Evolutionary conservation across 495 filamentous ascomycete species (phyloP), one percentile per base, ranked within the genome.

Genomic region (Aspergillus ellipticus): DNA sequence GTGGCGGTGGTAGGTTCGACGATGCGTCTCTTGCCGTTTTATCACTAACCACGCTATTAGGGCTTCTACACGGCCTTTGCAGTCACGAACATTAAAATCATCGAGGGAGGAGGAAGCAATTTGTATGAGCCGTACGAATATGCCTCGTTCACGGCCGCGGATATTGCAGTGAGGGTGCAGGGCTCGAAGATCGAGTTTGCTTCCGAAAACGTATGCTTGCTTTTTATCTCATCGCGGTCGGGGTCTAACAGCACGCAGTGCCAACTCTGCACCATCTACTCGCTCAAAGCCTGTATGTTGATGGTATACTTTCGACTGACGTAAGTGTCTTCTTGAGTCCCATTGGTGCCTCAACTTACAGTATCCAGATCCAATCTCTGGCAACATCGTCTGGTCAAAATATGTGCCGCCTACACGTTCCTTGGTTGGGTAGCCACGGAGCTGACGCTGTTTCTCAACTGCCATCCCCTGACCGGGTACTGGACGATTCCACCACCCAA

Each of bases 141-240:
- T 11, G 22, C n/a, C 6, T 16, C 45, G 6, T 48, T 48, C 10
- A 48, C 45, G 6, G 45, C 45, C 5, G 45, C 22, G 1, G 45
- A 48, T 8, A 48, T 48, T 16, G 24, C 22, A 1, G 9, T 22
- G 22, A 48, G 45, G 45, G 24, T 48, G 22, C 29, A 48, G 28
- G 45, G 45, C 6, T 48, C 45, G 20, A 48, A 48, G 45, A 48
- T 48, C 11, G 45, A 48, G 45, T 48, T 48, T 17, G 45, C 45
- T 17, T 48, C 45, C 2, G 45, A 48, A 29, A 48, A 48, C 16
- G 45, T 48, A 29, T 16, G 45, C 6, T 16, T 16, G 15, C 22
- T n/a, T 29, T 10, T 1, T n/a, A 13, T 2, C 22, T 17, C 11
- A 29, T 45, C 13, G 16, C 6, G 42, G 17, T 15, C 22, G 24